Percentiles rank a stretch among this genome's conserved stretches.
phyloP scores from a whole-genome alignment of 371 early-diverging fungal species.

The Apophysomyces trapeziformis region DNA sequence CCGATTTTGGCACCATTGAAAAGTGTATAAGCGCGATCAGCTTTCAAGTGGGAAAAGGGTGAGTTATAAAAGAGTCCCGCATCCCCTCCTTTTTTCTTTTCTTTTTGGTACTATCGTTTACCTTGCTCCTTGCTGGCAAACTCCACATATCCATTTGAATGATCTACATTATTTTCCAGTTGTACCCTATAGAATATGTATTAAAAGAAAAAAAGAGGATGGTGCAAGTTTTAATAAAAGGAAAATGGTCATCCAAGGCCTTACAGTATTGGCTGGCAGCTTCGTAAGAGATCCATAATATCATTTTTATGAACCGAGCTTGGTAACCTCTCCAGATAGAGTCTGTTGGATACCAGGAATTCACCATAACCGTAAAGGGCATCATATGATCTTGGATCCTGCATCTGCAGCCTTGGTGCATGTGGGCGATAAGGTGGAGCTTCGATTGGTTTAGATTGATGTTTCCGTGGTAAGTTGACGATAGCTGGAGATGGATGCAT shows the following conservation, averaged over 20 bases:
- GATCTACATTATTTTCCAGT: background rate
- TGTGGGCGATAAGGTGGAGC: slow-evolving; percentile 1
- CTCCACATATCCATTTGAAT: slow-evolving; percentile 1
- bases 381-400: slow-evolving; percentile 1
- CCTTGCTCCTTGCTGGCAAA: slow-evolving; percentile 15
- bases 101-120: background rate
- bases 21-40: slow-evolving; percentile 45
- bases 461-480: slow-evolving; percentile 1
- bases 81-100: background rate
- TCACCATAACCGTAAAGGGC: slow-evolving; percentile 8
- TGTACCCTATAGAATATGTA: background rate
- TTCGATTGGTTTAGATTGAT: background rate
- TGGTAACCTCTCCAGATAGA: slow-evolving; percentile 31
- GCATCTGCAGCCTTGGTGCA: slow-evolving; percentile 1
- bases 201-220: background rate
- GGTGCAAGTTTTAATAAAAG: background rate
- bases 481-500: background rate
- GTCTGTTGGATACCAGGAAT: slow-evolving; percentile 22
- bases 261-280: slow-evolving; percentile 39
- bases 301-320: slow-evolving; percentile 31
- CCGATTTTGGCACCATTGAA: slow-evolving; percentile 36
- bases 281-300: slow-evolving; percentile 31
- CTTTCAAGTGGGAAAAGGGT: slow-evolving; percentile 17
- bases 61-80: background rate
- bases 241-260: background rate